Base-by-base conservation (phyloP, 2,329 filamentous ascomycete species). In the Madurella fahalii region DNA sequence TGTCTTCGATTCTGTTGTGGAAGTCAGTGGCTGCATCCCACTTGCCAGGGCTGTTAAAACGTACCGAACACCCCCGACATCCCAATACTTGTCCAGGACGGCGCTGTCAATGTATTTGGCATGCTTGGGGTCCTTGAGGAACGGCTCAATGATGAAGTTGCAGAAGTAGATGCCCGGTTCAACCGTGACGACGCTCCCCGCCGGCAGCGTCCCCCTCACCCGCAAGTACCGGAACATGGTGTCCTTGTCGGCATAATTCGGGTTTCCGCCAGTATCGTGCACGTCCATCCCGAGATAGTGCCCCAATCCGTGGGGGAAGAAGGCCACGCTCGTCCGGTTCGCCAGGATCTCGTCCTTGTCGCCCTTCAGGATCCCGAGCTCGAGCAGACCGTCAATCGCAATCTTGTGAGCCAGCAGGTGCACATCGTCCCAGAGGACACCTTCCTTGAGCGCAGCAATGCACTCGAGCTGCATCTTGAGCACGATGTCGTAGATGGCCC, bases 151-250 rank as follows among this genome's bases (percentile, higher is more conserved):
- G 60, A 95, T 95, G 68, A 92, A 96, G 17, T 83, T 81, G 72
- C 90, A 95, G 71, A 96, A 96, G 73, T 96, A 96, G 59, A 93
- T 85, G 46, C 94, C 94, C 12, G 94, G 94, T 75, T 99, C 94
- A 40, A 97, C 93, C 0, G 94, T 99, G 50, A 99, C 85, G 20
- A 99, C 90, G 47, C 86, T 86, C 8, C 88, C 87, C 0, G 84
- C 86, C 0, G 90, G 90, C 46, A 96, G 71, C 18, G 73, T 79
- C 12, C 89, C 86, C 50, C 94, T 78, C 40, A 95, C 85, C 43
- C 94, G 80, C 57, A 99, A 75, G 67, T 96, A 97, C 50, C 84
- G 80, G 73, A 96, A 97, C 79, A 96, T 83, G 37, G 82, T 76
- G 68, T 99, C 92, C 56, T 80, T 75, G 67, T 99, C 94, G 9